A percentile compares a stretch with the other conserved stretches of the same genome.
Conservation (phyloP, 2,329 filamentous ascomycete species). For the Phialophora tarda region DNA sequence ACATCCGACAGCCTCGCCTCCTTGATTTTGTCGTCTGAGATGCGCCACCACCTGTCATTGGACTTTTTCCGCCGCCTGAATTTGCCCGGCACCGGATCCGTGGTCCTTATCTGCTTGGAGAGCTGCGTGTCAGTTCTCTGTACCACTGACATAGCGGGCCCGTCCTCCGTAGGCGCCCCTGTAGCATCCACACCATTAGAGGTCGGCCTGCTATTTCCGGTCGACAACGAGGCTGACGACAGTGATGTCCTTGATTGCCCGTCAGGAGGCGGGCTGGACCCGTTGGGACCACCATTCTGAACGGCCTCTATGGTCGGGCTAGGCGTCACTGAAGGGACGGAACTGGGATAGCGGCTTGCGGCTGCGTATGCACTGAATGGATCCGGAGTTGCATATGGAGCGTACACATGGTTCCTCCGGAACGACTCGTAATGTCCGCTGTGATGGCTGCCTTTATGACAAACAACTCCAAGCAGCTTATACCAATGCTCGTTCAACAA, state of each 20-base stretch:
- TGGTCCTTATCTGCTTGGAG: conserved; percentile 37
- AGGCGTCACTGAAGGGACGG: conserved; percentile 55
- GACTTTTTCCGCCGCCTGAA: conserved; percentile 64
- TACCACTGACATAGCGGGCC: conserved; percentile 18
- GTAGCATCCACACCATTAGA: conserved; percentile 22
- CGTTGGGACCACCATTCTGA: conserved; percentile 41
- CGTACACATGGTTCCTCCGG: conserved; percentile 77
- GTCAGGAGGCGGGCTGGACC: conserved; percentile 42
- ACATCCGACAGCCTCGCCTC: conserved; percentile 93
- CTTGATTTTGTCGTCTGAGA: conserved; percentile 95
- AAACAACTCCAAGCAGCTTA: conserved; percentile 83
- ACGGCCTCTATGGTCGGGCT: conserved; percentile 55
- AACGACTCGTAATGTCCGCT: conserved; percentile 98
- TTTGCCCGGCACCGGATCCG: conserved; percentile 40
- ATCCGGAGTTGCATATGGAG: conserved; percentile 82
- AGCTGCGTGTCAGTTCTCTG: conserved; percentile 34
- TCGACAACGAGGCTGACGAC: conserved; percentile 34
- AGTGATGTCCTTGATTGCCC: conserved; percentile 32
- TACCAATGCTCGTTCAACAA: conserved; percentile 79
- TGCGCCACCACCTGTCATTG: conserved; percentile 90
- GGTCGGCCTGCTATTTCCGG: conserved; percentile 32
- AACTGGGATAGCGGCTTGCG: conserved; percentile 67
- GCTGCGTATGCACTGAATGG: conserved; percentile 76
- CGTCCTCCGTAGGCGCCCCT: conserved; percentile 10
- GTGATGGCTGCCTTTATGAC: conserved; percentile 93